Evolutionary conservation across 768 basidiomycete species (phyloP).

Genomic region (Mycena albidolilacea): DNA sequence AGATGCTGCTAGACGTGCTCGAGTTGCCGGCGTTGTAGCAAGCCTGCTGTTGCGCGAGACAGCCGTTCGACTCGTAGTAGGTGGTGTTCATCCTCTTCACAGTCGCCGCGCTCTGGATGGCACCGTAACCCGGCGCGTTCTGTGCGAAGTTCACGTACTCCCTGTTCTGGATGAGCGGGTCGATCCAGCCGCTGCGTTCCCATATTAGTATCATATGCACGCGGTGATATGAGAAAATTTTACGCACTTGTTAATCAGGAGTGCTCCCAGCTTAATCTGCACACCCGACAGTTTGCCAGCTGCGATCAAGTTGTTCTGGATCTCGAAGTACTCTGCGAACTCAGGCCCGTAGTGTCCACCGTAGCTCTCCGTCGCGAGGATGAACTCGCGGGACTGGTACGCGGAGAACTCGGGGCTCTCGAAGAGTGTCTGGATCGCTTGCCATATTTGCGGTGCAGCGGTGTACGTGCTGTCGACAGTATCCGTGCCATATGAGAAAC

Average conservation of each 20-base stretch:
- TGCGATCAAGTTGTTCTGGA: slow-evolving; percentile 70
- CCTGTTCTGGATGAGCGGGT: slow-evolving; percentile 73
- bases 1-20: slow-evolving; percentile 62
- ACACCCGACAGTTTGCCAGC: slow-evolving; percentile 63
- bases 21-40: slow-evolving; percentile 71
- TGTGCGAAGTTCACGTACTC: slow-evolving; percentile 73
- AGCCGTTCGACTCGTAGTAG: slow-evolving; percentile 65
- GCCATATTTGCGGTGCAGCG: slow-evolving; percentile 72
- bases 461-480: slow-evolving; percentile 68
- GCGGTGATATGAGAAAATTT: neutral
- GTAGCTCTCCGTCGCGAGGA: slow-evolving; percentile 77
- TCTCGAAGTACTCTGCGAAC: slow-evolving; percentile 74
- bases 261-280: slow-evolving; percentile 65
- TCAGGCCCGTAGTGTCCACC: slow-evolving; percentile 78
- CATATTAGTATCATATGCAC: neutral
- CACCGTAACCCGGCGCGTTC: slow-evolving; percentile 77
- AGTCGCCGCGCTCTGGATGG: slow-evolving; percentile 62
- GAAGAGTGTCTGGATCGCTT: slow-evolving; percentile 73
- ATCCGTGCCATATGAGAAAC: slow-evolving; percentile 72
- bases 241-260: slow-evolving; percentile 75
- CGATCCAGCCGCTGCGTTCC: slow-evolving; percentile 70
- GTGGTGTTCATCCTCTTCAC: slow-evolving; percentile 61
- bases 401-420: slow-evolving; percentile 66
- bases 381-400: slow-evolving; percentile 71
- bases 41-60: slow-evolving; percentile 66